A percentile compares a stretch with the other conserved stretches of the same genome.
Evolutionary conservation across 495 filamentous ascomycete genomes (phyloP).

Genomic region (Polyplosphaeria fusca): DNA sequence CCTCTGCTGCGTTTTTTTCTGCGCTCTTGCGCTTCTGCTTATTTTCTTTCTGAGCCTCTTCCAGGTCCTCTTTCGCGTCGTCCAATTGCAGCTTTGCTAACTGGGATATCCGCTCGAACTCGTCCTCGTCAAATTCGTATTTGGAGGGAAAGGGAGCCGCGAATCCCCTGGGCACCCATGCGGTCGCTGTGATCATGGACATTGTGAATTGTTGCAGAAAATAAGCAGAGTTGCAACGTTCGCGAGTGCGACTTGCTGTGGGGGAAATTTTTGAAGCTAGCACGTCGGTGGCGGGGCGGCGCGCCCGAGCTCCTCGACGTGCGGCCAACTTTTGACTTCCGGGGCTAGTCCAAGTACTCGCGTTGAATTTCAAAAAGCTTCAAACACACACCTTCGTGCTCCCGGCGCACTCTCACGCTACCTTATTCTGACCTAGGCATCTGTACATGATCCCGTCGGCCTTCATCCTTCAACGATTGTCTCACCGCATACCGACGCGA

Average conservation of each 20-base stretch:
- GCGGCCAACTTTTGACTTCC: too few relatives aligned
- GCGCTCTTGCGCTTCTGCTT: constrained; percentile 31
- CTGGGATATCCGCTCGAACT: constrained; percentile 84
- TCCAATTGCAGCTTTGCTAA: constrained; percentile 89
- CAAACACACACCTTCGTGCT: too few relatives aligned
- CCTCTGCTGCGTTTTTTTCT: neutral
- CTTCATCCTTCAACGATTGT: too few relatives aligned
- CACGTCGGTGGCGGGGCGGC: constrained; percentile 9
- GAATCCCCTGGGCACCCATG: constrained; percentile 93
- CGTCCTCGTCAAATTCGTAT: constrained; percentile 87
- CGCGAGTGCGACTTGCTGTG: neutral
- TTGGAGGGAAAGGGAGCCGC: constrained; percentile 87
- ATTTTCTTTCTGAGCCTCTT: constrained; percentile 56
- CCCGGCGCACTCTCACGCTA: too few relatives aligned
- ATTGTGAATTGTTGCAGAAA: constrained; percentile 40
- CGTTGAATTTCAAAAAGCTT: too few relatives aligned
- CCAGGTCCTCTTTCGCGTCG: constrained; percentile 83
- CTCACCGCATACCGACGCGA: too few relatives aligned
- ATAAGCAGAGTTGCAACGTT: neutral
- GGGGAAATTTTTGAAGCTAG: constrained; percentile 7
- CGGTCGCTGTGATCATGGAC: constrained; percentile 91
- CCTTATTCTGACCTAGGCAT: too few relatives aligned
- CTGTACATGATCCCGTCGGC: too few relatives aligned
- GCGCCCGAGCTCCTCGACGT: constrained; percentile 12
- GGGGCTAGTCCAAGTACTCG: too few relatives aligned